phyloP scores from a whole-genome alignment of 495 filamentous ascomycete species.

The Xylaria nigripes region DNA sequence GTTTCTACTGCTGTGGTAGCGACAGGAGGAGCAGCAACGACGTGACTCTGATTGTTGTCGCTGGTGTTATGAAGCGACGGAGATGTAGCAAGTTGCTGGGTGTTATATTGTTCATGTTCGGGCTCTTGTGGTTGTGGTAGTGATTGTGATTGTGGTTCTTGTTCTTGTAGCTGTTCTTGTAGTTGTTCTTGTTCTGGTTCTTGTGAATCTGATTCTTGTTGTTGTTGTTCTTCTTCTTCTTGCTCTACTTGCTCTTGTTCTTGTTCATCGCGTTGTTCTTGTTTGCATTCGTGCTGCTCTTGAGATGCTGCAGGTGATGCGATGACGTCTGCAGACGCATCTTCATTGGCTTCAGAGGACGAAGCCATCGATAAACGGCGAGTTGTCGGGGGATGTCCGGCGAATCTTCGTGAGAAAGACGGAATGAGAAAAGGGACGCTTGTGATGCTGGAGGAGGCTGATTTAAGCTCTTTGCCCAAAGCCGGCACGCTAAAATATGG shows the following conservation, averaged over 20 bases:
- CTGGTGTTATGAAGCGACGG: not conserved
- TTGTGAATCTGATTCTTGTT: not conserved
- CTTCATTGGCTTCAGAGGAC: slow-evolving; percentile 17
- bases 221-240: not conserved
- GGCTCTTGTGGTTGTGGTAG: not conserved
- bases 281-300: not conserved
- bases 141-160: no score
- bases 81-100: not conserved
- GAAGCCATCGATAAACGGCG: slow-evolving; percentile 21
- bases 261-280: not conserved
- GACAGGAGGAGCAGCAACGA: not conserved
- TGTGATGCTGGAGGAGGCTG: not conserved
- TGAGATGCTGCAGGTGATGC: not conserved
- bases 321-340: slow-evolving; percentile 3
- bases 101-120: not conserved
- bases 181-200: not conserved
- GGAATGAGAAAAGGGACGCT: not conserved
- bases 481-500: not conserved
- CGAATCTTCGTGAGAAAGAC: slow-evolving; percentile 28
- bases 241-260: not conserved
- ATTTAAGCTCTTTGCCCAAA: not conserved
- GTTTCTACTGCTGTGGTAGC: not conserved
- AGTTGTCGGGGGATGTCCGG: slow-evolving; percentile 31
- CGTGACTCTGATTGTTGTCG: not conserved
- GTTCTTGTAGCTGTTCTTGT: not conserved